Base-by-base conservation (phyloP, 306 rosid genomes). In the Lagenaria siceraria region DNA sequence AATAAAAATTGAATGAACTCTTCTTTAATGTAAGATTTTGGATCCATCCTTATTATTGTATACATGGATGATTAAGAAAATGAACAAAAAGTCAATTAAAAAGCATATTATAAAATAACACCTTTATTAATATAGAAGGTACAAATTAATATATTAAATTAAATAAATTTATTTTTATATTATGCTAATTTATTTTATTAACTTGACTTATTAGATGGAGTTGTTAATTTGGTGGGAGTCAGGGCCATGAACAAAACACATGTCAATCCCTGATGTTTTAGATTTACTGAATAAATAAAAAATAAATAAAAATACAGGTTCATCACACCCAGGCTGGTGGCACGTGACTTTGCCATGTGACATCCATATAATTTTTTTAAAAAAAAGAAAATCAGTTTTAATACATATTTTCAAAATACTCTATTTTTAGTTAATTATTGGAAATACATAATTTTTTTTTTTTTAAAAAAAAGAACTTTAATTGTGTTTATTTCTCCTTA, bases 281-380 rank as follows among this genome's bases (percentile, higher is more conserved):
- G 8, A 18, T 63, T 33, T 33, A 63, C 14, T 33, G 1, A 0
- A 17, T 14, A 59, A 59, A 10, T 11, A 8, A 17, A 63, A 13
- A 61, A 25, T 0, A 61, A 61, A 25, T 12, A 3, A 22, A 63
- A 24, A 22, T 17, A 13, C 0, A 9, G 6, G 11, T 60, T 33
- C 21, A 63, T 63, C 71, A 31, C 48, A 63, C 10, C 49, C 72
- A 68, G 74, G 33, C 53, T 38, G 74, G 36, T 69, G 75, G 12
- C 75, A 69, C 75, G 75, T 69, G 75, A 43, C 75, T 46, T 42
- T 69, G 75, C 75, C 75, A 69, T 69, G 54, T 69, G 75, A 69
- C 75, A n/a, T 43, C 35, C 5, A 46, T 46, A 0, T 46, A 46
- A 46, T 46, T 17, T 46, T 40, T 40, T 10, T 40, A 4, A 33